These are phyloP conservation scores for Fusarium buxicola DNA, from an alignment of 2,329 filamentous ascomycete species.

Conservation along the genomic window DNA sequence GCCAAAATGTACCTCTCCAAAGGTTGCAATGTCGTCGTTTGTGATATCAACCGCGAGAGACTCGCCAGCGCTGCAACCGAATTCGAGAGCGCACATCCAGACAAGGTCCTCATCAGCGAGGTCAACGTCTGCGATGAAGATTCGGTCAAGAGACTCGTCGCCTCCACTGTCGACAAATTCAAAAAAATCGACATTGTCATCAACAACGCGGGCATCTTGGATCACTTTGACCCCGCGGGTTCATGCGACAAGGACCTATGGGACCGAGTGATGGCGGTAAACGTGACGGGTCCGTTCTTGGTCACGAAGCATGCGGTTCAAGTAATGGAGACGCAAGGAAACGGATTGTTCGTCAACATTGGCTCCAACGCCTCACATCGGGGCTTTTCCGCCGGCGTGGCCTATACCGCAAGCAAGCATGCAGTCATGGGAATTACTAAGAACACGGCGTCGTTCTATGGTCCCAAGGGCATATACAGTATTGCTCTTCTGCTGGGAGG, in stretches of 20 bases:
- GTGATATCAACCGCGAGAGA: constrained; percentile 45
- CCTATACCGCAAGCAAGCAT: constrained; percentile 66
- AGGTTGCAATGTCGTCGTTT: constrained; percentile 50
- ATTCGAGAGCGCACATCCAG: background rate
- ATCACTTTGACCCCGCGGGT: constrained; percentile 65
- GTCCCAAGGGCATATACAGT: constrained; percentile 63
- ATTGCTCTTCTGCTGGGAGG: constrained; percentile 62
- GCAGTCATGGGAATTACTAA: constrained; percentile 65
- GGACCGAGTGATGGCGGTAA: constrained; percentile 66
- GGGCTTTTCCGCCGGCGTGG: constrained; percentile 56
- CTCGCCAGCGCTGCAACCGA: constrained; percentile 17
- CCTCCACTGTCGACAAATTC: constrained; percentile 35
- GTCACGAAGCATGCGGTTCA: constrained; percentile 63
- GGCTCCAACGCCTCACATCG: constrained; percentile 58
- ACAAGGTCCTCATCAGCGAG: constrained; percentile 10
- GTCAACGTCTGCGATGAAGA: constrained; percentile 41
- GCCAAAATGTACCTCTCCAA: constrained; percentile 46
- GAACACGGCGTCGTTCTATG: constrained; percentile 69
- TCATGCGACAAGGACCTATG: constrained; percentile 59
- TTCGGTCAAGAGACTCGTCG: constrained; percentile 41
- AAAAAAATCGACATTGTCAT: constrained; percentile 63
- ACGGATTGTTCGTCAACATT: constrained; percentile 65
- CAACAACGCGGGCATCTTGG: constrained; percentile 69
- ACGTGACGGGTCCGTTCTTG: constrained; percentile 66
- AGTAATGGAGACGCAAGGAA: constrained; percentile 27